Evolutionary conservation across 2,329 filamentous ascomycete species (phyloP), one percentile per base, ranked within the genome.

Genomic region (Tolypocladium ovalisporum): DNA sequence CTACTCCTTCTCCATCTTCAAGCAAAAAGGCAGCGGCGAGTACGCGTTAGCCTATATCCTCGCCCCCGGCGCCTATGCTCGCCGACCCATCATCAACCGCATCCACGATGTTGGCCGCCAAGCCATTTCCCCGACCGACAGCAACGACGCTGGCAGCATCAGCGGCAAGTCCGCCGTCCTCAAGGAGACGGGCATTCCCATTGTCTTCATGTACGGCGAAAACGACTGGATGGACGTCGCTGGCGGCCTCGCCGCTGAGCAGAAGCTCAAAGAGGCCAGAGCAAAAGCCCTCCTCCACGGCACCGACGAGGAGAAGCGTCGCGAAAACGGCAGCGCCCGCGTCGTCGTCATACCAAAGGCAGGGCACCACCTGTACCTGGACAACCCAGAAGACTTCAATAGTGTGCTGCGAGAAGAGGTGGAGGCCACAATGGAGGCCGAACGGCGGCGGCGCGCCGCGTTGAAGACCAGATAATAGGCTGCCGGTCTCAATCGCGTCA

Each of bases 171-270:
- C 35, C 19, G 57, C 65, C 34, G 40, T 13, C 42, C 34, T 24
- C 44, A 72, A 69, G 57, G 81, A 84, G 64, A 88, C 80, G 0
- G 91, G 92, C 1, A 78, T 91, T 54, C 93, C 94, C 0, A 78
- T 97, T 36, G 82, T 97, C 10, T 83, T 99, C 69, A 92, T 97
- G 88, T 99, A 99, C 68, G 94, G 94, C 61, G 92, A 97, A 66
- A 86, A 94, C 67, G 94, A 99, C 76, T 99, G 94, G 94, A 99
- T 99, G 94, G 94, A 99, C 63, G 86, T 94, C 10, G 84, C 85
- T 0, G 94, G 92, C 34, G 94, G 94, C 0, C 83, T 86, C 52
- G 90, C 88, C 0, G 86, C 92, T 0, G 83, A 88, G 67, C 83
- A 92, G 72, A 91, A 88, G 70, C 80, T 97, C 15, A 86, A 89